A percentile compares a stretch with the other conserved stretches of the same genome.
Evolutionary conservation across 495 filamentous ascomycete species (phyloP).

Genomic region (Talaromyces nanjingensis): DNA sequence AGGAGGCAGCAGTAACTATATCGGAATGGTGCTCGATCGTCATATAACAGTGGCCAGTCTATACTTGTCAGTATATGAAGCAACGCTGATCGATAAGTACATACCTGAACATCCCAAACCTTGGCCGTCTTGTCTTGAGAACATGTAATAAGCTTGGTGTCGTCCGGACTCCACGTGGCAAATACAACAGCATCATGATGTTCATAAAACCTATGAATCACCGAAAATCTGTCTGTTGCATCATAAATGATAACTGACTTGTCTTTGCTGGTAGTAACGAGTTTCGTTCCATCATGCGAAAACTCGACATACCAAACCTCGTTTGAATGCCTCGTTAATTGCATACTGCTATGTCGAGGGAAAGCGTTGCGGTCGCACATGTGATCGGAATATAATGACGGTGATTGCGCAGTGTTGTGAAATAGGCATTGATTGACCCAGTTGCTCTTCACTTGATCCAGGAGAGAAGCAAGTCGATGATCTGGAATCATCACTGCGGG

Average conservation of each 20-base stretch:
- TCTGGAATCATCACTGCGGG: conserved; percentile 98
- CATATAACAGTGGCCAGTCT: conserved; percentile 65
- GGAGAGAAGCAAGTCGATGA: conserved; percentile 77
- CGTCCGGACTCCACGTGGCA: conserved; percentile 87
- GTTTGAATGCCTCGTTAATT: conserved; percentile 67
- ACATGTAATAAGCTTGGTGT: conserved; percentile 75
- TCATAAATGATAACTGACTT: conserved; percentile 75
- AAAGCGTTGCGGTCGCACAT: conserved; percentile 74
- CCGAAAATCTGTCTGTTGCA: conserved; percentile 60
- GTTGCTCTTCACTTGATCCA: conserved; percentile 71
- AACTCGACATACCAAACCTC: conserved; percentile 91
- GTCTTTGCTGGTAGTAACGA: conserved; percentile 78
- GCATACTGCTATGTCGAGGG: conserved; percentile 56
- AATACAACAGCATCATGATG: conserved; percentile 65
- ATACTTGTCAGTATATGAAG: background rate
- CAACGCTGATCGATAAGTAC: conserved; percentile 13
- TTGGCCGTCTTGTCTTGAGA: conserved; percentile 65
- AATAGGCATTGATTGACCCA: conserved; percentile 82
- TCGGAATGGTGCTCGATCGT: conserved; percentile 64
- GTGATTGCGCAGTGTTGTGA: conserved; percentile 72
- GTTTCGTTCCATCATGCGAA: conserved; percentile 76
- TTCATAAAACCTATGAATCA: conserved; percentile 56
- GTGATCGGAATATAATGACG: conserved; percentile 87
- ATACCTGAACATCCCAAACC: conserved; percentile 73
- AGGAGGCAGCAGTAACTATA: conserved; percentile 78